These are phyloP conservation scores for Haematococcus lacustris DNA, from an alignment of 139 green algal species.

Conservation along the genomic window DNA sequence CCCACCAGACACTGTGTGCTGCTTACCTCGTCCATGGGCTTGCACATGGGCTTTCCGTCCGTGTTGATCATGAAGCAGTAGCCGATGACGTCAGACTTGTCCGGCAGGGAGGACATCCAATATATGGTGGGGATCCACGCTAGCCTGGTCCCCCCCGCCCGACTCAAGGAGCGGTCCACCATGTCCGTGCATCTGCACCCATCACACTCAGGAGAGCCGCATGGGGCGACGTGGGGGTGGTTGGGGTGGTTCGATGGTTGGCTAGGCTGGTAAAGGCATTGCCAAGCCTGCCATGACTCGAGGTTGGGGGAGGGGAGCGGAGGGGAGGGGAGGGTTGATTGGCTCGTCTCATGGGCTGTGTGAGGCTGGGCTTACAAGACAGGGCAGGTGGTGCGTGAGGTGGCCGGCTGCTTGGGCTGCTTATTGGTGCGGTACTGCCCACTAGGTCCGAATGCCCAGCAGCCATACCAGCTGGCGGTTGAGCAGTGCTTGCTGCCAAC, in stretches of 20 bases:
- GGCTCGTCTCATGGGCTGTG: background rate
- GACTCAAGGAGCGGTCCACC: slow-evolving; percentile 10
- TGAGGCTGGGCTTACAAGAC: too few species aligned
- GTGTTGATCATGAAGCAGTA: slow-evolving; percentile 5
- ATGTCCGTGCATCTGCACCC: slow-evolving; percentile 18
- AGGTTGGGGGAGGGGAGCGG: background rate
- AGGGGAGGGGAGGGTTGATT: background rate
- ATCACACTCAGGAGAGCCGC: background rate
- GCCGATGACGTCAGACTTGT: slow-evolving; percentile 4
- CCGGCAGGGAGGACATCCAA: background rate
- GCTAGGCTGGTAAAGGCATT: background rate
- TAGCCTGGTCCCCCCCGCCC: slow-evolving; percentile 6
- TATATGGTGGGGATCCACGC: slow-evolving; percentile 6
- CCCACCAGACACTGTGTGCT: too few species aligned
- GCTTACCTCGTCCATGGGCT: background rate
- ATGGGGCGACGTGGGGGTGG: background rate
- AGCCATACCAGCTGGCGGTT: too few species aligned
- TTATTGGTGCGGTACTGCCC: too few species aligned
- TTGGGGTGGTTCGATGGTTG: background rate
- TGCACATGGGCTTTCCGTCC: background rate
- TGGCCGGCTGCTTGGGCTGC: too few species aligned
- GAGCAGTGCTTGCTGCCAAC: too few species aligned
- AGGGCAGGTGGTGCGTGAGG: too few species aligned
- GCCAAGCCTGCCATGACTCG: too few species aligned
- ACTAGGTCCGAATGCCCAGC: too few species aligned